These are phyloP conservation scores for Saccharomycopsis capsularis DNA, from an alignment of 805 yeast species.

Conservation along the genomic window DNA sequence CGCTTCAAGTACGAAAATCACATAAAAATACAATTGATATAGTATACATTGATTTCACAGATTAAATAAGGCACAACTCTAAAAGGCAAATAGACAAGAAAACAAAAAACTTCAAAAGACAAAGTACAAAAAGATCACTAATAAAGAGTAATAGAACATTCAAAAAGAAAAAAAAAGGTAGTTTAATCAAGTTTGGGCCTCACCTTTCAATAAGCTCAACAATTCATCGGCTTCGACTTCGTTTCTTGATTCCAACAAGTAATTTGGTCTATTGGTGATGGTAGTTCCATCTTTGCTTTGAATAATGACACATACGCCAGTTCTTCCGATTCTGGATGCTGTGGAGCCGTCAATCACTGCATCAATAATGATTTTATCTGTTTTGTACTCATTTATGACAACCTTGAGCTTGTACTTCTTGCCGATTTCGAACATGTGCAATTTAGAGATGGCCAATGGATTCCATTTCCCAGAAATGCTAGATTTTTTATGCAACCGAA, in stretches of 20 bases:
- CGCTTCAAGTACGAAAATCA: too few relatives aligned
- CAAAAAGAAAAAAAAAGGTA: not conserved
- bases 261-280: conserved; percentile 13
- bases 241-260: conserved; percentile 19
- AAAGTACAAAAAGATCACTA: not conserved
- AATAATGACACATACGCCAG: conserved; percentile 19
- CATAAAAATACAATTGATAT: too few relatives aligned
- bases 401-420: conserved; percentile 3
- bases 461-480: conserved; percentile 21
- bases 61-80: too few relatives aligned
- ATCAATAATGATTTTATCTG: conserved; percentile 17
- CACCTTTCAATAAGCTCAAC: conserved; percentile 1
- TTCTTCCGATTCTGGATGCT: conserved; percentile 16
- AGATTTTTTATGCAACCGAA: conserved; percentile 19
- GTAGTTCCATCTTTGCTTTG: conserved; percentile 17
- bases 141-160: not conserved
- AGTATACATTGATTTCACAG: too few relatives aligned
- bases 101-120: not conserved
- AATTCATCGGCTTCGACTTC: conserved; percentile 17
- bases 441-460: conserved; percentile 15
- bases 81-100: not conserved
- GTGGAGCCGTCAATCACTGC: conserved; percentile 10
- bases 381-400: conserved; percentile 14
- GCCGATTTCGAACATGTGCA: conserved; percentile 1
- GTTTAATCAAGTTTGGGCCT: not conserved